Conservation (phyloP, 2,329 filamentous ascomycete species). For the Calycina herbarum region DNA sequence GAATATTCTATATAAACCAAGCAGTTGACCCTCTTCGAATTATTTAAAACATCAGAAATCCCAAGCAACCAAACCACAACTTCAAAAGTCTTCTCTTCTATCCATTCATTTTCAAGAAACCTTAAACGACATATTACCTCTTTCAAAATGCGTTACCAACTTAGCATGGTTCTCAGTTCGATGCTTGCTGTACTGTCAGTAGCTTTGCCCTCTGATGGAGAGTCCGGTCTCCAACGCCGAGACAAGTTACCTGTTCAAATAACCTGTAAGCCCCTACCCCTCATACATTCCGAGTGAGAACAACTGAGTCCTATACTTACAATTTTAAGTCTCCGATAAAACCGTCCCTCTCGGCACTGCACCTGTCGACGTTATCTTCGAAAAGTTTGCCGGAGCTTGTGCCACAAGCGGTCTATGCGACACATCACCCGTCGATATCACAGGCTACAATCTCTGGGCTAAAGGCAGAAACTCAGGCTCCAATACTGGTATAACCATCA, state of each 20-base stretch:
- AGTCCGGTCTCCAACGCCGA: background rate
- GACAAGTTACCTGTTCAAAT: background rate
- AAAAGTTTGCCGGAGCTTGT: too few species aligned
- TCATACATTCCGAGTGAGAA: too few species aligned
- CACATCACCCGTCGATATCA: background rate
- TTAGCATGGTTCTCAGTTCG: background rate
- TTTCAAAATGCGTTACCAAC: background rate
- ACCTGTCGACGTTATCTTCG: too few species aligned
- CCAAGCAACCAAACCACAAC: too few species aligned
- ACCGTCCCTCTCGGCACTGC: too few species aligned
- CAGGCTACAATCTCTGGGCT: background rate
- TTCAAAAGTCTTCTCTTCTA: too few species aligned
- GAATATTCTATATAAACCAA: too few species aligned
- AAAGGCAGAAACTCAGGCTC: background rate
- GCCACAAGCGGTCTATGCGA: background rate
- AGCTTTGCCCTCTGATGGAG: background rate
- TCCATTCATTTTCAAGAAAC: too few species aligned
- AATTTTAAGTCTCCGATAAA: too few species aligned
- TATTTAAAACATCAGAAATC: too few species aligned
- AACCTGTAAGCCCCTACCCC: background rate
- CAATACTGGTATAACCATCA: background rate
- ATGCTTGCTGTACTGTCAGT: background rate
- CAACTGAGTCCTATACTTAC: too few species aligned
- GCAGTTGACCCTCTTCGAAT: too few species aligned
- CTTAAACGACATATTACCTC: background rate